Conservation (phyloP, 2,329 filamentous ascomycete species). For the Cladosporium oxysporum region DNA sequence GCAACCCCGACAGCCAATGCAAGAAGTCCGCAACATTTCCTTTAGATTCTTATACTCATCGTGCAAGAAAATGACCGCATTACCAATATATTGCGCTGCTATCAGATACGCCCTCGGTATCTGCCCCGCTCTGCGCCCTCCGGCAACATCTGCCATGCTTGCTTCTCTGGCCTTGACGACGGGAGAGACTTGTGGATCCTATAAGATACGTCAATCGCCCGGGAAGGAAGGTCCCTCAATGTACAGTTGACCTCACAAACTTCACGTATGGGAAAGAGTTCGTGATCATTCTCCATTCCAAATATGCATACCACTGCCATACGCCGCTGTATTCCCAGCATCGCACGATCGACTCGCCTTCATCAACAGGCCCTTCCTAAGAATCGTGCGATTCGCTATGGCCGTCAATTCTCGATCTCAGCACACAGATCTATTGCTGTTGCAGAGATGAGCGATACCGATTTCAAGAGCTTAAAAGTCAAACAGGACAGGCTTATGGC, state of each 20-base stretch:
- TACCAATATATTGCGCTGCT: neutral
- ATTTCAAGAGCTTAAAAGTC: slow-evolving; percentile 57
- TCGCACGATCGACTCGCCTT: neutral
- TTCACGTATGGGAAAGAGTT: neutral
- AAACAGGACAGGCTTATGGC: slow-evolving; percentile 62
- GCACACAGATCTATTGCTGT: slow-evolving; percentile 33
- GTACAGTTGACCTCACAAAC: neutral
- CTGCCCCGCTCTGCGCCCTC: neutral
- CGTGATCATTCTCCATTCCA: neutral
- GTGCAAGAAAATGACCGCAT: neutral
- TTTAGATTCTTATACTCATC: neutral
- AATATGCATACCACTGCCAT: neutral
- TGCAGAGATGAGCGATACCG: slow-evolving; percentile 52
- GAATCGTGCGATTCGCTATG: neutral
- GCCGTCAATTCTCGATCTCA: slow-evolving; percentile 7
- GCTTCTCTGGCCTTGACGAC: neutral
- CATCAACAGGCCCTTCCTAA: neutral
- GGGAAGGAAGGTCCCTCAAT: neutral
- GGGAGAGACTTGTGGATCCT: neutral
- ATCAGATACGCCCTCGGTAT: neutral
- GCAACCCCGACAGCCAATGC: neutral
- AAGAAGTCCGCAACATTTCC: neutral
- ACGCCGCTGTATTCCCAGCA: neutral
- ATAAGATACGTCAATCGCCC: neutral
- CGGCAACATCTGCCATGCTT: neutral